A percentile compares a stretch with the other conserved stretches of the same genome.
phyloP scores from a whole-genome alignment of 345 rosid species.

The Citrus cavaleriei region DNA sequence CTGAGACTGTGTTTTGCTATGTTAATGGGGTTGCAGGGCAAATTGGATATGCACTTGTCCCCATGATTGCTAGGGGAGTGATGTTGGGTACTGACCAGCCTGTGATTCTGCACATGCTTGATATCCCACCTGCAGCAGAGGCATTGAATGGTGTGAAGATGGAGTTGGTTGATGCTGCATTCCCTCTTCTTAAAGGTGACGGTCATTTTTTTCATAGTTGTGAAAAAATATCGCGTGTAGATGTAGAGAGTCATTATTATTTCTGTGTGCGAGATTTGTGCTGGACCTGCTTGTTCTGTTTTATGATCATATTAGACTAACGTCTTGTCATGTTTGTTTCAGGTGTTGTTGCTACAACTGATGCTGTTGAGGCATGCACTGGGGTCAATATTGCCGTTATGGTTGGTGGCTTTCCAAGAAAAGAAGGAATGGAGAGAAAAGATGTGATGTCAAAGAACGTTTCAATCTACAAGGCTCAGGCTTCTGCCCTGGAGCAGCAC shows the following conservation, averaged over 20 bases:
- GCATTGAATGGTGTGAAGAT: conserved; percentile 95
- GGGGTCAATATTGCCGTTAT: conserved; percentile 87
- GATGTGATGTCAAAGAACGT: conserved; percentile 98
- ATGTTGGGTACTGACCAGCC: conserved; percentile 99
- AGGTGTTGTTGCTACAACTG: conserved; percentile 99
- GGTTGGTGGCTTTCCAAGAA: conserved; percentile 99
- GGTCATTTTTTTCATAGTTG: background rate
- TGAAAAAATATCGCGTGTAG: background rate
- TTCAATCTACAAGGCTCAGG: conserved; percentile 96
- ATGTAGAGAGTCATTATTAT: background rate
- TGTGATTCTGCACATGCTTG: conserved; percentile 98
- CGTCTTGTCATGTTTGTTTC: conserved; percentile 14
- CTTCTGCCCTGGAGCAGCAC: conserved; percentile 86
- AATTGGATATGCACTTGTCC: conserved; percentile 99
- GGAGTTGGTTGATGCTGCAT: conserved; percentile 98
- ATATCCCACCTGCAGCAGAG: conserved; percentile 96
- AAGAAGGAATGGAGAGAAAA: conserved; percentile 99
- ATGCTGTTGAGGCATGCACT: conserved; percentile 93
- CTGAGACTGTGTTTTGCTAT: background rate
- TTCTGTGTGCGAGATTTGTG: background rate
- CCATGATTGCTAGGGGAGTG: conserved; percentile 97
- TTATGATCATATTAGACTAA: conserved; percentile 8
- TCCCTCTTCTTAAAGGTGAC: conserved; percentile 92
- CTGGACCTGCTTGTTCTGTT: background rate
- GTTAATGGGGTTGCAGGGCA: conserved; percentile 58